These are phyloP conservation scores for Fragaria ananassa DNA, from an alignment of 306 rosid genomes.

Conservation along the genomic window DNA sequence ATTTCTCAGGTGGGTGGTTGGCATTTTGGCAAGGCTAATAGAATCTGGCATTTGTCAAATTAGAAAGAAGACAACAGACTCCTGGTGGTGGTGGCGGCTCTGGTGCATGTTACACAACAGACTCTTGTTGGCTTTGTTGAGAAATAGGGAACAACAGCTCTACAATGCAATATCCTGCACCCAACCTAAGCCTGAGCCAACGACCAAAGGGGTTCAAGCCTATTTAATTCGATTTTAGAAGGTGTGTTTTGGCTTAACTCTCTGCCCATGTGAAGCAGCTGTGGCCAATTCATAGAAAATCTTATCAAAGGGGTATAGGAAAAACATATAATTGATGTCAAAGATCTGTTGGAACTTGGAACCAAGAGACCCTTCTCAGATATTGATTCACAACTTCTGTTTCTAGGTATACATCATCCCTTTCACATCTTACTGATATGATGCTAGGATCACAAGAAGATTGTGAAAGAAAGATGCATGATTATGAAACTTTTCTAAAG, in stretches of 20 bases:
- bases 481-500: background rate
- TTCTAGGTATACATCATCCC: background rate
- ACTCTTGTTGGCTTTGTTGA: conserved; percentile 10
- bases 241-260: conserved; percentile 3
- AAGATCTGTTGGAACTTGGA: background rate
- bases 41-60: conserved; percentile 1
- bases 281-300: conserved; percentile 2
- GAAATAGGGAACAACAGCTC: conserved; percentile 12
- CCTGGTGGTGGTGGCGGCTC: conserved; percentile 7
- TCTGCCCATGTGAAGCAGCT: conserved; percentile 14
- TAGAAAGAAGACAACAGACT: background rate
- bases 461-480: background rate
- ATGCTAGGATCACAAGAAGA: background rate
- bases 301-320: conserved; percentile 13
- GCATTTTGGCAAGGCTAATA: background rate
- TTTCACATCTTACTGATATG: background rate
- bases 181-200: background rate
- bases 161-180: conserved; percentile 9
- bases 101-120: background rate
- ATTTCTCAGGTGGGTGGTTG: conserved; percentile 17
- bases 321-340: background rate
- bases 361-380: background rate
- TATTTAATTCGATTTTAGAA: conserved; percentile 4
- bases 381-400: background rate
- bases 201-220: conserved; percentile 6